Evolutionary conservation across 2,329 filamentous ascomycete species (phyloP).

Genomic region (Fusarium stilboides): DNA sequence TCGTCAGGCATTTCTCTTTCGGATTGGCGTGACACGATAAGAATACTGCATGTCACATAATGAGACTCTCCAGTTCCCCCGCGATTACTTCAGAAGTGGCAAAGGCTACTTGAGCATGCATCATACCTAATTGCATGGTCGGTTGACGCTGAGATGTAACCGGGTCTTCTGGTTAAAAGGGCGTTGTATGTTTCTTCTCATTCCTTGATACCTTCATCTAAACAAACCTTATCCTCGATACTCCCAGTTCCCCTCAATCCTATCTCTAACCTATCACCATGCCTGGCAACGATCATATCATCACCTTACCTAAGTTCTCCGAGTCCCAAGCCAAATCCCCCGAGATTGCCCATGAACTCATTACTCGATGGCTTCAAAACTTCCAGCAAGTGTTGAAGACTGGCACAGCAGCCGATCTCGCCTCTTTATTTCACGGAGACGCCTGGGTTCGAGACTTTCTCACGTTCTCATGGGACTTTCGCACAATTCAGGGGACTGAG

Average conservation of each 20-base stretch:
- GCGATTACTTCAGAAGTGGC: no score
- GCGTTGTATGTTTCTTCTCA: no score
- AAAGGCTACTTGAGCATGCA: no score
- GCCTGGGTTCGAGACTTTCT: constrained; percentile 52
- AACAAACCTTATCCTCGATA: no score
- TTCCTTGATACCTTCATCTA: no score
- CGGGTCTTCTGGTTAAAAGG: no score
- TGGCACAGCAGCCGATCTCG: not conserved
- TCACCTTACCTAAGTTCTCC: constrained; percentile 5
- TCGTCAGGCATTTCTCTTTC: no score
- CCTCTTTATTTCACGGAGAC: constrained; percentile 40
- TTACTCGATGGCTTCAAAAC: constrained; percentile 1
- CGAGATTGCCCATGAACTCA: constrained; percentile 3
- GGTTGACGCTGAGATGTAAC: no score
- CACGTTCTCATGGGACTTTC: constrained; percentile 50
- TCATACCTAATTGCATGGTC: no score
- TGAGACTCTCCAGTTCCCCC: no score
- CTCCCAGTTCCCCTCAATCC: not conserved
- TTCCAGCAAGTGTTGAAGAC: constrained; percentile 2
- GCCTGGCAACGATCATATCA: constrained; percentile 10
- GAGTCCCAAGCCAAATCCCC: constrained; percentile 7
- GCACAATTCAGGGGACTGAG: constrained; percentile 42
- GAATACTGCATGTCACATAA: no score
- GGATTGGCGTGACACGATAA: no score
- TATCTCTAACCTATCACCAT: not conserved